phyloP scores from a whole-genome alignment of 1,284 basidiomycete species.

The Cryptococcus sp. region DNA sequence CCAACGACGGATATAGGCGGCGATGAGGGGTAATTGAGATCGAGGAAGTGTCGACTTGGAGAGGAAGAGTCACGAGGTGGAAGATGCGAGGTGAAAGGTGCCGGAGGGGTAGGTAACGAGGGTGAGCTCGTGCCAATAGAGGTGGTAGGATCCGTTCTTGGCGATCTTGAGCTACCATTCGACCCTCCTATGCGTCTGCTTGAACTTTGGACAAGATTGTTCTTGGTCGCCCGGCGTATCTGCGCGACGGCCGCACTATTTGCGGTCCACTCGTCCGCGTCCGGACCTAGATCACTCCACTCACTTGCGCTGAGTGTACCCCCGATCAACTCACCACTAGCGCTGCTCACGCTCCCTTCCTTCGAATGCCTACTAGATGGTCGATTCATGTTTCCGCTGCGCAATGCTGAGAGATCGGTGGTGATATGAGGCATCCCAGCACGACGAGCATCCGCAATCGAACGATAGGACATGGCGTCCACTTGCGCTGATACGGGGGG shows the following conservation, averaged over 20 bases:
- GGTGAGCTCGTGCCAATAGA: constrained; percentile 24
- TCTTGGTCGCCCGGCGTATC: constrained; percentile 7
- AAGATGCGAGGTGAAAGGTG: constrained; percentile 8
- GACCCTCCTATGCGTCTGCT: constrained; percentile 18
- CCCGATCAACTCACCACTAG: constrained; percentile 37
- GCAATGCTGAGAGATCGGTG: constrained; percentile 22
- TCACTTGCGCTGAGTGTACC: constrained; percentile 25
- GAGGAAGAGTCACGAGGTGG: constrained; percentile 9
- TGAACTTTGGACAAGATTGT: constrained; percentile 1
- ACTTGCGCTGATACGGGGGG: constrained; percentile 25
- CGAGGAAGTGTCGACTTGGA: constrained; percentile 11
- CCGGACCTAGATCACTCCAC: constrained; percentile 32
- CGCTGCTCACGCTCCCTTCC: constrained; percentile 45
- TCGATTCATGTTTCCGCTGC: constrained; percentile 11
- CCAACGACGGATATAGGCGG: constrained; percentile 10
- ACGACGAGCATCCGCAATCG: constrained; percentile 15
- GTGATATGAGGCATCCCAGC: constrained; percentile 33
- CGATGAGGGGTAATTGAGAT: constrained; percentile 9
- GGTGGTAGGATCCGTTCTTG: constrained; percentile 22
- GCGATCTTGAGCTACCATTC: constrained; percentile 27
- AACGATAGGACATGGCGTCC: constrained; percentile 15
- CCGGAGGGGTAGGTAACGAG: constrained; percentile 21
- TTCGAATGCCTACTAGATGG: constrained; percentile 42
- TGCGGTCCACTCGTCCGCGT: constrained; percentile 21
- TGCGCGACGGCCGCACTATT: constrained; percentile 10